Evolutionary conservation across 345 rosid species (phyloP), one percentile per base, ranked within the genome.

Genomic region (Pistacia atlantica): DNA sequence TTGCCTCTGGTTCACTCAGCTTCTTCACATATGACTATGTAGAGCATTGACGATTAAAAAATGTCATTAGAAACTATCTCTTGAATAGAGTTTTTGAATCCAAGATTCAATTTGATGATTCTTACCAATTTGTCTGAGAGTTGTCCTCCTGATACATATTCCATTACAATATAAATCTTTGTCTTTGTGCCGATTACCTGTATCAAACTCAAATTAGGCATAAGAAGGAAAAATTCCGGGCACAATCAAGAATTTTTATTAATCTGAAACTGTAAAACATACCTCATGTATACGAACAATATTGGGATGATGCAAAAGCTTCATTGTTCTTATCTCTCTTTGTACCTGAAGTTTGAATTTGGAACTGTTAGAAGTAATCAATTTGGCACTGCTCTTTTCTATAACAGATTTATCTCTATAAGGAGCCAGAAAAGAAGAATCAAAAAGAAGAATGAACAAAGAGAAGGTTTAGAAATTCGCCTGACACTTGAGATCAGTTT

Each of bases 141-240:
- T 68, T 88, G 97, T 25, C 94, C 97, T 73, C 98, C 98, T 17
- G 94, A 75, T 33, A 89, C 85, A 20, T 95, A 88, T 75, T 95
- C 99, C 98, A 95, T 91, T 18, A 91, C 88, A 58, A 95, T 87
- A 82, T 94, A 93, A 74, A 93, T 95, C 80, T 89, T 95, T 2
- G 93, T 88, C 86, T 91, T 95, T 48, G 96, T 81, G 51, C 98
- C 99, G 73, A 91, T 89, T 65, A 91, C 98, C 98, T 95, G 86
- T 55, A 56, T 61, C 4, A 18, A 12, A 48, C 6, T 18, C 12
- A 3, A 0, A 18, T 10, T 37, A 48, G 8, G 12, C 31, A 11
- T 48, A 16, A 4, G 13, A 31, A n/a, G 12, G 6, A 31, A 60
- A 62, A 60, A 3, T 18, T 33, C 7, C 33, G 28, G 3, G 17